A percentile compares a stretch with the other conserved stretches of the same genome.
Evolutionary conservation across 305 asterid genomes (phyloP).

Genomic region (Ilex paraguariensis): DNA sequence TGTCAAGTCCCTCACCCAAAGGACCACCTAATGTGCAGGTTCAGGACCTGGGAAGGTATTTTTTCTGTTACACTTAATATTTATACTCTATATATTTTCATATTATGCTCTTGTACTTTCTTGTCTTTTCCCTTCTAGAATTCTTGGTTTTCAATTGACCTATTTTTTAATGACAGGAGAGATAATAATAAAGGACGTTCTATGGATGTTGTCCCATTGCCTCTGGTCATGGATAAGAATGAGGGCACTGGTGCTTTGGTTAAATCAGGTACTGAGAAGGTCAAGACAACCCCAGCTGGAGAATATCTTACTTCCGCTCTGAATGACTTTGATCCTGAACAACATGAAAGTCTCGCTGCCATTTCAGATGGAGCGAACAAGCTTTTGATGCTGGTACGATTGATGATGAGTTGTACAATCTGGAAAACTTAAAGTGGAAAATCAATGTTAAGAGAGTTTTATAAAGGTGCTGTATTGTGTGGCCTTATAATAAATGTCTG

Average conservation of each 20-base stretch:
- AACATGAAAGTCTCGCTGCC: constrained; percentile 95
- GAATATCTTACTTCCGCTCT: constrained; percentile 97
- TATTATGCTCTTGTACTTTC: constrained; percentile 1
- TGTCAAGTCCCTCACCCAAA: constrained; percentile 60
- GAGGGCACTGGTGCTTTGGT: constrained; percentile 79
- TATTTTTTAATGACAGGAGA: constrained; percentile 37
- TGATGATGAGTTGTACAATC: neutral
- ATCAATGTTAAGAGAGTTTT: too few relatives aligned
- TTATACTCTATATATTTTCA: constrained; percentile 8
- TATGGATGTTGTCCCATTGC: constrained; percentile 48
- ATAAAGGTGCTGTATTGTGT: too few relatives aligned
- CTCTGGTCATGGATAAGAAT: constrained; percentile 49
- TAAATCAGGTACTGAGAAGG: constrained; percentile 61
- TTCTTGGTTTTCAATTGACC: constrained; percentile 3
- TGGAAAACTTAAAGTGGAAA: too few relatives aligned
- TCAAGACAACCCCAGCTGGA: constrained; percentile 95
- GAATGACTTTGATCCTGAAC: constrained; percentile 95
- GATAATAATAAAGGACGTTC: constrained; percentile 51
- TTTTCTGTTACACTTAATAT: constrained; percentile 18
- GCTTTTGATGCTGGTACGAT: constrained; percentile 92
- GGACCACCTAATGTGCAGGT: constrained; percentile 42
- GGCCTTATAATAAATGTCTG: too few relatives aligned
- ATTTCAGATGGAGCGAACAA: constrained; percentile 99
- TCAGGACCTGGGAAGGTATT: constrained; percentile 68
- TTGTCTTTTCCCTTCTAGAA: neutral